These are phyloP conservation scores for Escovopsis sp. DNA, from an alignment of 2,329 filamentous ascomycete species.

Conservation along the genomic window DNA sequence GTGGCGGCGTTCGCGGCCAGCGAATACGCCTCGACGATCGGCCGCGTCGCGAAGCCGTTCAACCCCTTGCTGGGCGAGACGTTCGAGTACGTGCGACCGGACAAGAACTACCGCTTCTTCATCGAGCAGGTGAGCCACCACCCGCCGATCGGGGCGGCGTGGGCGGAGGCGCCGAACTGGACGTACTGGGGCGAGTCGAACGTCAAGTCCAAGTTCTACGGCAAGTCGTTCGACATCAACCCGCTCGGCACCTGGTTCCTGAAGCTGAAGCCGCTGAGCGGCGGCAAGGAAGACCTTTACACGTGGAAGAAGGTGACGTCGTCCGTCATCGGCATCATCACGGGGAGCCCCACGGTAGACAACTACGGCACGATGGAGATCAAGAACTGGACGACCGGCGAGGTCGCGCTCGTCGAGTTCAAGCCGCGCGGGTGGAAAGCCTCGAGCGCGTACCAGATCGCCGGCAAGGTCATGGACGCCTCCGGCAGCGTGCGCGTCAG, in stretches of 20 bases:
- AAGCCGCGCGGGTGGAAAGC: slow-evolving; percentile 94
- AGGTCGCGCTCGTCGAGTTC: slow-evolving; percentile 80
- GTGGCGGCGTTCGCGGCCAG: slow-evolving; percentile 91
- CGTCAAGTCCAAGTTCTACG: slow-evolving; percentile 93
- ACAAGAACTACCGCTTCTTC: slow-evolving; percentile 97
- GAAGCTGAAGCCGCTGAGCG: slow-evolving; percentile 58
- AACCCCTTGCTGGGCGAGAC: slow-evolving; percentile 94
- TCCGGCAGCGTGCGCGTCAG: slow-evolving; percentile 73
- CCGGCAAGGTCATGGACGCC: slow-evolving; percentile 69
- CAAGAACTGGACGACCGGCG: slow-evolving; percentile 92
- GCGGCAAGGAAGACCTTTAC: slow-evolving; percentile 72
- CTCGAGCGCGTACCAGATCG: slow-evolving; percentile 75
- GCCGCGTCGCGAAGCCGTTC: slow-evolving; percentile 93
- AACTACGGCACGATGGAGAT: slow-evolving; percentile 96
- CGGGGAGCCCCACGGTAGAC: slow-evolving; percentile 89
- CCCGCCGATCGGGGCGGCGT: slow-evolving; percentile 83
- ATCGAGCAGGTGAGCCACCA: slow-evolving; percentile 98
- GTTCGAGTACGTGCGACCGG: slow-evolving; percentile 87
- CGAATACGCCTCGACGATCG: slow-evolving; percentile 93
- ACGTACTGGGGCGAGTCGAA: slow-evolving; percentile 95
- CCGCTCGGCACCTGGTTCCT: slow-evolving; percentile 96
- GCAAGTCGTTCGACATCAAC: slow-evolving; percentile 94
- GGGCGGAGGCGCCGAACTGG: slow-evolving; percentile 86
- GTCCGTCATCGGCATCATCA: slow-evolving; percentile 96
- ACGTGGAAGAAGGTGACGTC: slow-evolving; percentile 99